A percentile compares a stretch with the other conserved stretches of the same genome.
These are phyloP conservation scores for Neonectria coccinea DNA, from an alignment of 2,329 filamentous ascomycete genomes.

Conservation along the genomic window DNA sequence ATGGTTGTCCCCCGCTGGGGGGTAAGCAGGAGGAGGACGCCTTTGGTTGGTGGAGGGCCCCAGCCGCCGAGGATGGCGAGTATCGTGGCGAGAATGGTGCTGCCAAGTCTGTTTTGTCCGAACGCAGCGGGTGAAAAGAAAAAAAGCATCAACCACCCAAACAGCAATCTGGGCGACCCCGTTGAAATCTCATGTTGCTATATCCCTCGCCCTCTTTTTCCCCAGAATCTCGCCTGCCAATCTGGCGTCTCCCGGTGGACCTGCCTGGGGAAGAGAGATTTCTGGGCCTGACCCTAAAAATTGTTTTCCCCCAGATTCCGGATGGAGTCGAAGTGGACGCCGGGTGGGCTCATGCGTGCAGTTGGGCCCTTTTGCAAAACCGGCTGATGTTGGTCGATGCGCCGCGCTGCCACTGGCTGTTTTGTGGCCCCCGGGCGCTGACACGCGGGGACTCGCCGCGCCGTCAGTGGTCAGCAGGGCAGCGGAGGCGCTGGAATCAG, in stretches of 20 bases:
- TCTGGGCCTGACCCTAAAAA: background rate
- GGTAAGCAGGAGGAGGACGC: conserved; percentile 9
- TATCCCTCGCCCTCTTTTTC: conserved; percentile 5
- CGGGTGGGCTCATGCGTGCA: conserved; percentile 23
- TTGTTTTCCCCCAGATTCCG: conserved; percentile 18
- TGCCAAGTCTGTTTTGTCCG: too few species aligned
- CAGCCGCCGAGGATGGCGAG: background rate
- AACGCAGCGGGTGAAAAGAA: background rate
- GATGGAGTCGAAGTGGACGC: conserved; percentile 18
- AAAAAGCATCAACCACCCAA: background rate
- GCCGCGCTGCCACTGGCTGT: background rate
- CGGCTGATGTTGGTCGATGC: conserved; percentile 22
- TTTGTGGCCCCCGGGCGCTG: background rate
- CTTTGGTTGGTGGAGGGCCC: background rate
- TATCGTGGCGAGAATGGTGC: background rate
- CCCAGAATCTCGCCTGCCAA: conserved; percentile 25
- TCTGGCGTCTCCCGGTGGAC: conserved; percentile 26
- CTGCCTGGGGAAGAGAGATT: conserved; percentile 26
- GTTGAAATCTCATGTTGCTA: conserved; percentile 5
- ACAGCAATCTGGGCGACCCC: background rate
- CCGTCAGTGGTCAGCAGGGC: conserved; percentile 12
- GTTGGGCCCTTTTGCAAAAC: conserved; percentile 4
- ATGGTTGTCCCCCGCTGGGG: conserved; percentile 23
- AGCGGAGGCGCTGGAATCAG: conserved; percentile 34
- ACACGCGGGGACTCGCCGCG: conserved; percentile 1